These are phyloP conservation scores for Prinsepia uniflora DNA, from an alignment of 306 rosid genomes.

Conservation along the genomic window DNA sequence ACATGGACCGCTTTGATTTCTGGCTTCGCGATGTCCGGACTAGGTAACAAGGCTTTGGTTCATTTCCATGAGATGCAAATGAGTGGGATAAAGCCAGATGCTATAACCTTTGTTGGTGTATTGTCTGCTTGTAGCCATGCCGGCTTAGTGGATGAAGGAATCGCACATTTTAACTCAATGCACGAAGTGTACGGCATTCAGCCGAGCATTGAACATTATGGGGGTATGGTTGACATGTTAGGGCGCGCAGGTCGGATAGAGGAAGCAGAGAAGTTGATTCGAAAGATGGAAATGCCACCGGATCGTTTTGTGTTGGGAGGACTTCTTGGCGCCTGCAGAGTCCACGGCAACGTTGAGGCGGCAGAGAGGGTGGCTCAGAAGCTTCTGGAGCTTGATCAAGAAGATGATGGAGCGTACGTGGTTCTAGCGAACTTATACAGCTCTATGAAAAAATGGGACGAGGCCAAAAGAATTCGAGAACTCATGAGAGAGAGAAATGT, in stretches of 20 bases:
- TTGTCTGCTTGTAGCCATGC: slow-evolving; percentile 26
- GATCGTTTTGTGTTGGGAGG: slow-evolving; percentile 20
- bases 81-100: slow-evolving; percentile 23
- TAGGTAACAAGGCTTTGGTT: slow-evolving; percentile 19
- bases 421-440: slow-evolving; percentile 26
- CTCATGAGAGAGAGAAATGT: slow-evolving; percentile 24
- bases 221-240: slow-evolving; percentile 21
- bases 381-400: slow-evolving; percentile 15
- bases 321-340: slow-evolving; percentile 28
- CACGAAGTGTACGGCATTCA: slow-evolving; percentile 3
- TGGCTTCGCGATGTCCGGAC: slow-evolving; percentile 23
- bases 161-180: slow-evolving; percentile 12
- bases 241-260: slow-evolving; percentile 15
- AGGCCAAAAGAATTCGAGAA: slow-evolving; percentile 13
- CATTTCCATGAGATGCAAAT: slow-evolving; percentile 26
- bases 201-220: slow-evolving; percentile 21
- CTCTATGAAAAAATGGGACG: slow-evolving; percentile 27
- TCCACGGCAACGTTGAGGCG: slow-evolving; percentile 23
- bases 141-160: slow-evolving; percentile 12
- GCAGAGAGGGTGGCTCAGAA: slow-evolving; percentile 28
- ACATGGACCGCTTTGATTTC: slow-evolving; percentile 30
- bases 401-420: slow-evolving; percentile 22
- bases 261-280: slow-evolving; percentile 22
- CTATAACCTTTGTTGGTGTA: slow-evolving; percentile 23
- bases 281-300: slow-evolving; percentile 9